Evolutionary conservation across 2,329 filamentous ascomycete genomes (phyloP).

Genomic region (Ceratocystis papillata): DNA sequence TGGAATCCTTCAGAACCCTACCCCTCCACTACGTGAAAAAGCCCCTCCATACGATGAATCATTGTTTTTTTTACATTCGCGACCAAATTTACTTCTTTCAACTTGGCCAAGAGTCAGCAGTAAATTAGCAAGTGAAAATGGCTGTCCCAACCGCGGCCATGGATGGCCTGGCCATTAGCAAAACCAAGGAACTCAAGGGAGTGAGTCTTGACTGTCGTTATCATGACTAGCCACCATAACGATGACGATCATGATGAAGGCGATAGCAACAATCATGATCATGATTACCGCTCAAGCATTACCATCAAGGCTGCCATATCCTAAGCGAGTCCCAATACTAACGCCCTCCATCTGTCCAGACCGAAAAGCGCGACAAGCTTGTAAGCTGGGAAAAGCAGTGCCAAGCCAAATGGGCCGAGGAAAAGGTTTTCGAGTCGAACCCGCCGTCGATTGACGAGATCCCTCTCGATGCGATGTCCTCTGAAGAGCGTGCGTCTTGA

Average conservation of each 20-base stretch:
- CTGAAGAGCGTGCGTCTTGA: conserved; percentile 43
- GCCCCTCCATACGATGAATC: conserved; percentile 14
- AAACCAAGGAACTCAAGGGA: conserved; percentile 51
- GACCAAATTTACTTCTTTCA: background rate
- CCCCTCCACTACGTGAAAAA: conserved; percentile 18
- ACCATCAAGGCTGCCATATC: conserved; percentile 16
- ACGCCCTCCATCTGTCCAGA: conserved; percentile 38
- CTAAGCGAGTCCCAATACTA: background rate
- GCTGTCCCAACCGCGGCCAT: conserved; percentile 34
- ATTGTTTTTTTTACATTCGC: conserved; percentile 5
- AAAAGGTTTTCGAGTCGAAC: conserved; percentile 71
- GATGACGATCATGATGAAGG: background rate
- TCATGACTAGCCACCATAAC: background rate
- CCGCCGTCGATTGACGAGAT: conserved; percentile 71
- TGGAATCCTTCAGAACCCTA: conserved; percentile 5
- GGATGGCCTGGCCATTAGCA: conserved; percentile 44
- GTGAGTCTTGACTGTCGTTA: conserved; percentile 32
- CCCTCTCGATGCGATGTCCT: conserved; percentile 60
- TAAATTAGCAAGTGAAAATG: conserved; percentile 17
- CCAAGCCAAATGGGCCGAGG: conserved; percentile 51
- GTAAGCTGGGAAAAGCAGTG: conserved; percentile 84
- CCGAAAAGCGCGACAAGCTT: conserved; percentile 75
- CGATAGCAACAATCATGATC: background rate
- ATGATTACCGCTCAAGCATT: background rate
- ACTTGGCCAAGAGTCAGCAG: conserved; percentile 8